Conservation (phyloP, 2,329 filamentous ascomycete species). For the Botrytis sinoallii region DNA sequence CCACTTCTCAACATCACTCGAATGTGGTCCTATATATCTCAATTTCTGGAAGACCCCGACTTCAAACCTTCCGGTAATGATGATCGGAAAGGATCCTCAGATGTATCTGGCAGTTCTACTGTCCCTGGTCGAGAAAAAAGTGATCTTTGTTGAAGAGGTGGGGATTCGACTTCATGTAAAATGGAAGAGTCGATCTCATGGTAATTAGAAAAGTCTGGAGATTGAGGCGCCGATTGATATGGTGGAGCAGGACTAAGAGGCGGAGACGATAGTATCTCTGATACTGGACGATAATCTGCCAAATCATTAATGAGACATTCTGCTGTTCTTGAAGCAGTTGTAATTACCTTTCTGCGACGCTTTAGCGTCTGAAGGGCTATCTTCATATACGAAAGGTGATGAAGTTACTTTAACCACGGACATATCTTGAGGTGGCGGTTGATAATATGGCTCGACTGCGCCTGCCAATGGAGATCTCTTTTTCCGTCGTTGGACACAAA, state of each 20-base stretch:
- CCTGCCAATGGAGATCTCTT: background rate
- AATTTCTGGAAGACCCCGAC: background rate
- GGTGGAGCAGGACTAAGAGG: conserved; percentile 14
- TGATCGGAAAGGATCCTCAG: background rate
- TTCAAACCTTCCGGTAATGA: background rate
- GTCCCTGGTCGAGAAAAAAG: background rate
- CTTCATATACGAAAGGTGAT: background rate
- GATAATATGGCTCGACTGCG: background rate
- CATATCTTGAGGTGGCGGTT: background rate
- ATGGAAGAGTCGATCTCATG: conserved; percentile 10
- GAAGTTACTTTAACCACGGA: background rate
- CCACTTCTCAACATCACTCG: background rate
- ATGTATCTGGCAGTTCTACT: conserved; percentile 8
- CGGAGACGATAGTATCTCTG: background rate
- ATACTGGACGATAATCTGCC: background rate
- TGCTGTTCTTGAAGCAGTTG: too few species aligned
- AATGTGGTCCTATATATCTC: background rate
- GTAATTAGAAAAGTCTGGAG: background rate
- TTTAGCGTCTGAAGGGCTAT: background rate
- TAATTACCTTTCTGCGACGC: background rate
- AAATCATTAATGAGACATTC: background rate
- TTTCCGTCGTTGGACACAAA: background rate
- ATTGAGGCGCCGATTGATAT: conserved; percentile 4
- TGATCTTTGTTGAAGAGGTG: background rate
- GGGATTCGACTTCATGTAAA: conserved; percentile 8